phyloP scores from a whole-genome alignment of 148 eudicot species.

The Arctostaphylos glauca region DNA sequence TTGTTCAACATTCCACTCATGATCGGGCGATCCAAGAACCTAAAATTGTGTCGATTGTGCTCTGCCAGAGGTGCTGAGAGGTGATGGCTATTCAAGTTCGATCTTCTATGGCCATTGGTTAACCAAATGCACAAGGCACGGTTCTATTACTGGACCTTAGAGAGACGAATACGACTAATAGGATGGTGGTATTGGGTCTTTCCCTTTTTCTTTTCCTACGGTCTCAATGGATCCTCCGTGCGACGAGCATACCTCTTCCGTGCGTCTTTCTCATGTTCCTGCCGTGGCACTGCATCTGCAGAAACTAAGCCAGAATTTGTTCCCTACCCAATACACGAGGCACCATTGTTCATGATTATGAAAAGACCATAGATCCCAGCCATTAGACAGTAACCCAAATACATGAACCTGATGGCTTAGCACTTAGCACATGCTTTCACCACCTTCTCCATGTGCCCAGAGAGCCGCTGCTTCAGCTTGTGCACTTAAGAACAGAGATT shows the following conservation, averaged over 20 bases:
- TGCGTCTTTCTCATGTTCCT: no score
- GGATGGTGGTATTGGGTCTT: no score
- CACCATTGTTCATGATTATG: background rate
- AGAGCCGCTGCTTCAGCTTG: background rate
- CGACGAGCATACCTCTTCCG: no score
- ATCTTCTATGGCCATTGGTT: background rate
- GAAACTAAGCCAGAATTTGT: no score
- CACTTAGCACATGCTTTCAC: background rate
- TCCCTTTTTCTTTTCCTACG: no score
- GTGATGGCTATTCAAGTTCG: background rate
- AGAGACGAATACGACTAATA: no score
- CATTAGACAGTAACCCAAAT: no score
- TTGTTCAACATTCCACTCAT: background rate
- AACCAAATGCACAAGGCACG: background rate
- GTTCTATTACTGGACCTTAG: background rate
- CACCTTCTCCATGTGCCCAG: background rate
- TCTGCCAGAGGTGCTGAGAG: background rate
- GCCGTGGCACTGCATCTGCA: no score
- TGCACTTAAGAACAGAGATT: background rate
- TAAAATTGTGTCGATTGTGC: background rate
- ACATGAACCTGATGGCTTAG: no score
- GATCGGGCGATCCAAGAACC: background rate
- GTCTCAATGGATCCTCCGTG: no score
- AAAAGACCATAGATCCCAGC: no score
- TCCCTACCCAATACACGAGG: background rate